These are phyloP conservation scores for Rubia yunnanensis DNA, from an alignment of 257 asterid genomes.

Conservation along the genomic window DNA sequence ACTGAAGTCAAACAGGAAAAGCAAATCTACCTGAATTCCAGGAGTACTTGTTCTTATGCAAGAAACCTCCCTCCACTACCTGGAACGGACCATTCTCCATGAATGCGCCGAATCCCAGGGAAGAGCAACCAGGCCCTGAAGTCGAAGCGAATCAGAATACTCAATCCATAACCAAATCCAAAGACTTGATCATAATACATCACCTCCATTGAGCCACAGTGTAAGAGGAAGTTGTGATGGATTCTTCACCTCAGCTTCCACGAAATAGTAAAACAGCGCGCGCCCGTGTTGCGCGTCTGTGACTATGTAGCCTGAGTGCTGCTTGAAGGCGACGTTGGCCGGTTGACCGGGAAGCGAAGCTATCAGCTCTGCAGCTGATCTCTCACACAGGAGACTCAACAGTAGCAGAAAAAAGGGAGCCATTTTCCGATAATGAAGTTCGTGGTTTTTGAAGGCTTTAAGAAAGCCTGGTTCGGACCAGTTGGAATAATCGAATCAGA, in stretches of 20 bases:
- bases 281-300: conserved; percentile 18
- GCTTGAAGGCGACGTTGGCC: conserved; percentile 15
- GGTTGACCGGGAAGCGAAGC: conserved; percentile 22
- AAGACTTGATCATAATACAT: not conserved
- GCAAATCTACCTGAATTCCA: conserved; percentile 31
- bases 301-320: conserved; percentile 21
- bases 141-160: conserved; percentile 1
- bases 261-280: conserved; percentile 18
- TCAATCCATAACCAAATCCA: not conserved
- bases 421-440: conserved; percentile 13
- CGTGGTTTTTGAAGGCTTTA: no score
- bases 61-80: conserved; percentile 12
- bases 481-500: not conserved
- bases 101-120: conserved; percentile 25
- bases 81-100: conserved; percentile 27
- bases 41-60: conserved; percentile 18
- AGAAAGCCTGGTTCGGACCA: not conserved
- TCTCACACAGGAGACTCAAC: not conserved
- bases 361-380: conserved; percentile 14
- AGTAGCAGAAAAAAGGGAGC: not conserved
- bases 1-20: no score
- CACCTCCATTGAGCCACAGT: conserved; percentile 25
- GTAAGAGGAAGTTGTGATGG: conserved; percentile 20
- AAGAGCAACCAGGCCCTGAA: conserved; percentile 27
- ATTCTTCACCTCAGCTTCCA: conserved; percentile 16